phyloP scores from a whole-genome alignment of 352 stramenopile genomes.

The Hyaloperonospora brassicae region DNA sequence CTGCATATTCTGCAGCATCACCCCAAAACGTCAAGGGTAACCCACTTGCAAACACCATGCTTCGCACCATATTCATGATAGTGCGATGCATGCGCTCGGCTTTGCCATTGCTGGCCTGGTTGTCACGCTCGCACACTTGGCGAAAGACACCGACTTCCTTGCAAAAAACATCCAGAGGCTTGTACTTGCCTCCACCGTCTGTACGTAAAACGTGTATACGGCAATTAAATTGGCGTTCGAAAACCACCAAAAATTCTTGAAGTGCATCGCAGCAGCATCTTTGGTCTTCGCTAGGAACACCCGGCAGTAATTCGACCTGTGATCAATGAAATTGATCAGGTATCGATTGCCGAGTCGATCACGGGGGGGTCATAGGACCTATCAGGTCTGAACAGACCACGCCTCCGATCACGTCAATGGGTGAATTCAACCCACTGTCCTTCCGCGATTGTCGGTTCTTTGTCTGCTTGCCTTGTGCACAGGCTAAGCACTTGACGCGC shows the following conservation, averaged over 20 bases:
- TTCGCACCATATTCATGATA: conserved; percentile 17
- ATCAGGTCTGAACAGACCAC: not conserved
- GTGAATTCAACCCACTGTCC: not conserved
- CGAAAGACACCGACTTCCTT: not conserved
- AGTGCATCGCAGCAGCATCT: not conserved
- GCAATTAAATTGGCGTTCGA: not conserved
- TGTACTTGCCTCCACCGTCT: not conserved
- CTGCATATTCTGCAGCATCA: too few species aligned
- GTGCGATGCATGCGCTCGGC: not conserved
- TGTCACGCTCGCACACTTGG: not conserved
- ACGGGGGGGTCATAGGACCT: not conserved
- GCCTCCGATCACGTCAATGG: not conserved
- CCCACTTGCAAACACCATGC: too few species aligned
- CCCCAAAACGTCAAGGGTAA: too few species aligned
- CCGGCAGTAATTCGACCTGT: not conserved
- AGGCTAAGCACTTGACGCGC: too few species aligned
- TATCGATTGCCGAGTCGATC: not conserved
- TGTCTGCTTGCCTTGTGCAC: too few species aligned
- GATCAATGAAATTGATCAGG: not conserved
- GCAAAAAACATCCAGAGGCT: not conserved
- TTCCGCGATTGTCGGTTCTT: not conserved
- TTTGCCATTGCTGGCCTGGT: not conserved
- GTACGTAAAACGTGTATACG: not conserved
- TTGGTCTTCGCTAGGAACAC: not conserved
- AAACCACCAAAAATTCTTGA: not conserved